phyloP scores from a whole-genome alignment of 2,329 filamentous ascomycete genomes.

The Hypoxylon sp. region DNA sequence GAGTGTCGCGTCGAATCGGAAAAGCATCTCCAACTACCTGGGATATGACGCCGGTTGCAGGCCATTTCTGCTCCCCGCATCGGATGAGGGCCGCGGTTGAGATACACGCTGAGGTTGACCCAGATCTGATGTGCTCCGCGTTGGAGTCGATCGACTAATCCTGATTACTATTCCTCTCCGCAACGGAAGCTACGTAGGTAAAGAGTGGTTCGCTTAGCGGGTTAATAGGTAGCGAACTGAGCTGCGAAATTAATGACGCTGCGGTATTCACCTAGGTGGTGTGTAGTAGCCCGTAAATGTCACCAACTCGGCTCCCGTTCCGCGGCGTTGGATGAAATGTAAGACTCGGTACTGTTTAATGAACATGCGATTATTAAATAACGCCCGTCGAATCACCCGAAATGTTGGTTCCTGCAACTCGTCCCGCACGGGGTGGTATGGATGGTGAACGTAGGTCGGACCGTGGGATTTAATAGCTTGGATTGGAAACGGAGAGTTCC shows the following conservation, averaged over 20 bases:
- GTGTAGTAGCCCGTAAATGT: neutral
- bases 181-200: slow-evolving; percentile 7
- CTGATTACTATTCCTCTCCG: slow-evolving; percentile 5
- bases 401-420: no score
- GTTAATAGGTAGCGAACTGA: slow-evolving; percentile 37
- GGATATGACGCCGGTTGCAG: slow-evolving; percentile 5
- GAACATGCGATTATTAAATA: no score
- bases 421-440: no score
- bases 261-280: neutral
- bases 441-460: no score
- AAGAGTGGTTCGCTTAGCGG: slow-evolving; percentile 30
- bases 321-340: neutral
- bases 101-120: slow-evolving; percentile 3
- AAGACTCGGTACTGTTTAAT: neutral
- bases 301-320: neutral
- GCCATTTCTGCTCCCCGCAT: slow-evolving; percentile 16
- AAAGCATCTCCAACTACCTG: neutral
- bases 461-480: no score
- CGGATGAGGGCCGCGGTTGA: slow-evolving; percentile 21
- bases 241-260: slow-evolving; percentile 12
- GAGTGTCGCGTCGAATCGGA: no score
- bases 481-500: neutral
- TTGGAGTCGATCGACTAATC: slow-evolving; percentile 9
- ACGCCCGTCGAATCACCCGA: no score
- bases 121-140: slow-evolving; percentile 2